A percentile compares a stretch with the other conserved stretches of the same genome.
These are phyloP conservation scores for Boletus albobrunnescens DNA, from an alignment of 1,284 basidiomycete species.

Conservation along the genomic window DNA sequence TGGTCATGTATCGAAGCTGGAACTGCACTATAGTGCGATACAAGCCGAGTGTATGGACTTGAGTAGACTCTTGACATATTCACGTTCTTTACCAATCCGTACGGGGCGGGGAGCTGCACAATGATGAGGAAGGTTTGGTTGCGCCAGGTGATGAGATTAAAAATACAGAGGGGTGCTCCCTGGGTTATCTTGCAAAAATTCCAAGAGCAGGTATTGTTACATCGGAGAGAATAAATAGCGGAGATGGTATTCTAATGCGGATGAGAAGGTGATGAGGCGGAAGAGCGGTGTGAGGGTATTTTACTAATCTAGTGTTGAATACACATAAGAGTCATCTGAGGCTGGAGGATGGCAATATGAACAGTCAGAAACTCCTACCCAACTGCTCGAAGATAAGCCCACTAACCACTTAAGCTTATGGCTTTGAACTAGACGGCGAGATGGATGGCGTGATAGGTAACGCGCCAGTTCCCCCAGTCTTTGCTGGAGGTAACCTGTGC, in stretches of 20 bases:
- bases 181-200: background rate
- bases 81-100: too few relatives aligned
- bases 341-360: background rate
- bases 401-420: conserved; percentile 10
- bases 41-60: too few relatives aligned
- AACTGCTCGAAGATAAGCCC: background rate
- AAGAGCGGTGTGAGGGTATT: background rate
- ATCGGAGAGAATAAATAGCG: background rate
- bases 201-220: background rate
- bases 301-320: background rate
- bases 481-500: conserved; percentile 12
- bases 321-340: background rate
- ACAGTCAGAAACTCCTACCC: background rate
- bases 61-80: too few relatives aligned
- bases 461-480: conserved; percentile 7
- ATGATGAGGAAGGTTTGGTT: background rate
- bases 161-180: background rate
- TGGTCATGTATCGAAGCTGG: too few relatives aligned
- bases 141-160: background rate
- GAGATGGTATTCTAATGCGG: background rate
- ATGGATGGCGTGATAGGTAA: conserved; percentile 9
- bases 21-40: too few relatives aligned
- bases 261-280: background rate
- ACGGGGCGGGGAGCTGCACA: too few relatives aligned
- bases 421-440: conserved; percentile 14